Evolutionary conservation across 2,329 filamentous ascomycete genomes (phyloP), one percentile per base, ranked within the genome.

Genomic region (Monilinia vaccinii-corymbosi): DNA sequence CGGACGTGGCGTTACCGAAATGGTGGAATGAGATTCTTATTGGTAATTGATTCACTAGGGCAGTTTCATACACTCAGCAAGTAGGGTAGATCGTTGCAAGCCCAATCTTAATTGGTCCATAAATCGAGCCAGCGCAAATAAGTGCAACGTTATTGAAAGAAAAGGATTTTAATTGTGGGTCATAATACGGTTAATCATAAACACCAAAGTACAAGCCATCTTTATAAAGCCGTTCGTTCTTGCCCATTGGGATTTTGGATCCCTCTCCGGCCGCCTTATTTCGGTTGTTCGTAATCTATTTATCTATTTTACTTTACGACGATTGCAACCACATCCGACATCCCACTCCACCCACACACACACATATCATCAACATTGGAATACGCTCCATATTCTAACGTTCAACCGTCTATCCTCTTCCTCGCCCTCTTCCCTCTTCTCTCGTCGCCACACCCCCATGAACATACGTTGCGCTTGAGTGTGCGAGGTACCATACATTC

Each of bases 211-310:
- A 28, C 34, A 2, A 51, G n/a, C n/a, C 21, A 3, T 25, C 23
- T 31, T 40, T 55, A 59, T 59, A 59, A 47, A 59, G 50, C 32
- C 48, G 42, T 45, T 40, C 48, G 42, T 45, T 36, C 28, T 42
- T 44, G 25, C 32, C 49, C 31, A n/a, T 56, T 56, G 8, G 8
- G 25, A 56, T n/a, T 40, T 53, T 52, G 23, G 42, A 59, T 25
- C 13, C 23, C 2, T 55, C 34, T 46, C 28, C 32, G 57, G 49
- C 40, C 32, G 49, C 40, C 32, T 53, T 44, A 53, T 53, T 53
- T 53, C 42, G 57, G 57, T 59, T 59, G 57, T 59, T 40, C 49
- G 57, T 59, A 59, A 55, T 55, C 25, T 32, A 48, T 32, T 32
- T 55, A 32, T 16, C 23, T 34, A 21, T 21, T 34, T 32, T 23